Evolutionary conservation across 1,139 yeast genomes (phyloP).

Genomic region (Magnusiomyces tetraspermus): DNA sequence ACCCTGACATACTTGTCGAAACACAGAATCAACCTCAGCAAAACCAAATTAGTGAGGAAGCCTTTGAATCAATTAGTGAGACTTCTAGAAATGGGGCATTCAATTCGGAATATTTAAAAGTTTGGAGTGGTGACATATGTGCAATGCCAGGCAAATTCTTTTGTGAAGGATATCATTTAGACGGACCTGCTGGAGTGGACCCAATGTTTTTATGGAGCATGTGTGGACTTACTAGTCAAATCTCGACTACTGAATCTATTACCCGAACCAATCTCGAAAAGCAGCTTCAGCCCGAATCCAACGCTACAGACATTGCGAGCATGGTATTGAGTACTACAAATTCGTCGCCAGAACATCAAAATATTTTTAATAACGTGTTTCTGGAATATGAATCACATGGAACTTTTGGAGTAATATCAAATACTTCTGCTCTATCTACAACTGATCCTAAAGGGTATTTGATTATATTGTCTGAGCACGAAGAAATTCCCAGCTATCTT

Average conservation of each 20-base stretch:
- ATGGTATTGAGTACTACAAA: constrained; percentile 26
- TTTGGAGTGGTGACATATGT: neutral
- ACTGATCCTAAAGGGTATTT: constrained; percentile 46
- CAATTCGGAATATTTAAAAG: neutral
- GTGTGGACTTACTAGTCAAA: constrained; percentile 22
- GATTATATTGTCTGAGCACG: constrained; percentile 35
- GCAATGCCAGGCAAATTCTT: neutral
- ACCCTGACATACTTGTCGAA: neutral
- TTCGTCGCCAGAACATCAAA: constrained; percentile 3
- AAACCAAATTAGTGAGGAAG: too few relatives aligned
- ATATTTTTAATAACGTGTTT: constrained; percentile 40
- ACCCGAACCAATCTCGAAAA: constrained; percentile 45
- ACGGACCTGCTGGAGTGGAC: neutral
- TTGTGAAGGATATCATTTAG: neutral
- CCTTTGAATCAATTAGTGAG: too few relatives aligned
- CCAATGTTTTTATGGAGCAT: neutral
- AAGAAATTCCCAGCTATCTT: constrained; percentile 24
- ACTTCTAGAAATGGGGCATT: too few relatives aligned
- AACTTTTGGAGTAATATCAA: constrained; percentile 56
- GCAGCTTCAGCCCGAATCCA: constrained; percentile 44
- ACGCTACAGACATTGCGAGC: constrained; percentile 44
- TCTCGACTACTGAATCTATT: constrained; percentile 48
- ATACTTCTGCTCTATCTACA: constrained; percentile 44
- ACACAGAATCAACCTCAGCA: neutral
- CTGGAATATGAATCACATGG: constrained; percentile 42